Base-by-base conservation (phyloP, 371 early-diverging fungal species). In the Lichtheimia corymbifera region DNA sequence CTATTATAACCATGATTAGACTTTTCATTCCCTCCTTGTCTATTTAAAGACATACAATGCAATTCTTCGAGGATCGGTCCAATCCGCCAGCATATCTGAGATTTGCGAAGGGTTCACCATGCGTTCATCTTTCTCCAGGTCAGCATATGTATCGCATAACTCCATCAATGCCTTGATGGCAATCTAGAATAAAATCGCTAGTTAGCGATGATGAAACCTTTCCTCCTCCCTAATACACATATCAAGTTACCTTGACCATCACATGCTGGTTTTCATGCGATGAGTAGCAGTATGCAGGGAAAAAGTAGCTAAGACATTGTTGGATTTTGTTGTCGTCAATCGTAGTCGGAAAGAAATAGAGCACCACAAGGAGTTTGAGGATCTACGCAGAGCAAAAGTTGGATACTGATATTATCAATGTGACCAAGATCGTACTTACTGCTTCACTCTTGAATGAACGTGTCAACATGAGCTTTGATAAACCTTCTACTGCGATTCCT, bases 291-390 rank as follows among this genome's bases (percentile, higher is more conserved):
- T 83, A 93, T 6, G 88, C 93, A 4, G 91, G 93, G 65, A 95
- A 86, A 63, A 95, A 95, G 69, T 94, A 94, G 24, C 84, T 84
- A 18, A 95, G 74, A 58, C 93, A 93, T 68, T 94, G 95, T 2
- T 91, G 82, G 49, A 92, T 73, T 27, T 83, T 84, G 53, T 82
- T 70, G 64, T 91, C 92, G 22, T 63, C 64, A 14, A 68, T 68
- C 6, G 89, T 88, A 1, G 72, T 65, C 5, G 91, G 90, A 67
- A 91, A 88, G 70, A 90, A 95, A 70, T 94, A 95, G 11, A 92
- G 74, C 0, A 90, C 65, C 3, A 92, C 73, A 73, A 95, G 68
- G 53, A 84, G 72, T 44, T 86, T 81, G 55, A 94, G 71, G 24
- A 88, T 72, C 92, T 88, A 67, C 0, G 18, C 5, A 3, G 3